Conservation (phyloP, 768 basidiomycete genomes). For the Mycena maculata region DNA sequence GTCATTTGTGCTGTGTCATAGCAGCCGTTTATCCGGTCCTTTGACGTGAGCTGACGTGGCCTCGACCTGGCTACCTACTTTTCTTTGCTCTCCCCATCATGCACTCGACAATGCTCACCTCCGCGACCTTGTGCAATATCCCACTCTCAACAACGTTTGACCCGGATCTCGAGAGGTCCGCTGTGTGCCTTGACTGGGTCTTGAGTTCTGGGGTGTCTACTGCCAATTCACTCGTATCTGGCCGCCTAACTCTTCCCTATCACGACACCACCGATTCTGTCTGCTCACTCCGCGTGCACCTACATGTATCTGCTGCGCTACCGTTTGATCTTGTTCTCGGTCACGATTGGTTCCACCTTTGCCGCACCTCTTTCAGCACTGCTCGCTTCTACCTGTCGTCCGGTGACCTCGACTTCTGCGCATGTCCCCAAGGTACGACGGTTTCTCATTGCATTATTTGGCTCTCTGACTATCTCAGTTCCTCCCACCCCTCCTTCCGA, state of each 20-base stretch:
- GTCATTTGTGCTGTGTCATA: neutral
- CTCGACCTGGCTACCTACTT: neutral
- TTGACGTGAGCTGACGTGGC: neutral
- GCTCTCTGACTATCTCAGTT: neutral
- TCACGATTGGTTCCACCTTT: neutral
- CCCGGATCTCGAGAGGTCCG: neutral
- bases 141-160: neutral
- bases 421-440: neutral
- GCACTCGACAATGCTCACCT: neutral
- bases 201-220: neutral
- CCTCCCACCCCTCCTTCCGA: neutral
- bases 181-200: neutral
- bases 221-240: neutral
- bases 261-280: neutral
- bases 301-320: neutral
- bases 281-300: too few species aligned
- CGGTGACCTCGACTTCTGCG: neutral
- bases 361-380: neutral
- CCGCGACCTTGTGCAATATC: neutral
- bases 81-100: too few species aligned
- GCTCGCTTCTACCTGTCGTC: neutral
- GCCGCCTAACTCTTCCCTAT: neutral
- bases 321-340: constrained; percentile 5
- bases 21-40: neutral
- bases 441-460: neutral